Base-by-base conservation (phyloP, 768 basidiomycete genomes). In the Leccinum pellstonianum region DNA sequence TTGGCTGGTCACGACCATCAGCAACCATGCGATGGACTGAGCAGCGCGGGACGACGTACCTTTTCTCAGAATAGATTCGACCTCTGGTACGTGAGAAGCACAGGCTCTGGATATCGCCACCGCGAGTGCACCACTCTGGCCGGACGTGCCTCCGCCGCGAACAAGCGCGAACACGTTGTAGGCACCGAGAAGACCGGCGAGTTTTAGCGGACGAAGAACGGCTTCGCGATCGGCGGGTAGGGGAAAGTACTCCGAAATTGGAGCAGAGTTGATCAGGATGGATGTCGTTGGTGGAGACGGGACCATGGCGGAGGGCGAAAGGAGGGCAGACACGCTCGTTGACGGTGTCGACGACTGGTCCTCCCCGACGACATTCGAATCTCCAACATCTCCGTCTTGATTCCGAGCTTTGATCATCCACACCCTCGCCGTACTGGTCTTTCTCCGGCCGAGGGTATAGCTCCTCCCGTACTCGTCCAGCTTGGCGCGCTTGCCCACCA, bases 111-210 rank as follows among this genome's bases (percentile, higher is more conserved):
- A 81, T 59, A 93, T 85, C 41, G 87, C 92, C 60, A 88, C 82
- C 1, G 87, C 84, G 23, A 95, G 76, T 4, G 95, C 95, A 17
- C 88, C 93, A n/a, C 93, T 88, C 71, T 98, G 95, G 3, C 95
- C 94, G 0, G 90, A 88, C n/a, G 83, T 86, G 1, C 96, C 96
- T 14, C 95, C 95, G 5, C 94, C 94, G 29, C 91, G 80, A 33
- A 86, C 86, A 41, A 94, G 79, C 14, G 87, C 83, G 56, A 87
- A 87, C 4, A 87, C 70, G 57, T 88, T 98, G 79, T 86, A 98
- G 27, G 87, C 90, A 19, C 94, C 94, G 11, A 98, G 74, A 27
- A 89, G 77, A 21, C 93, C 92, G 0, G 93, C 85, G 23, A 98
- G 76, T 66, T 88, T 90, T 61, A 99, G 78, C 1, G 97, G 95